Conservation (phyloP, 2,329 filamentous ascomycete species). For the Dactylellina parvicollis region DNA sequence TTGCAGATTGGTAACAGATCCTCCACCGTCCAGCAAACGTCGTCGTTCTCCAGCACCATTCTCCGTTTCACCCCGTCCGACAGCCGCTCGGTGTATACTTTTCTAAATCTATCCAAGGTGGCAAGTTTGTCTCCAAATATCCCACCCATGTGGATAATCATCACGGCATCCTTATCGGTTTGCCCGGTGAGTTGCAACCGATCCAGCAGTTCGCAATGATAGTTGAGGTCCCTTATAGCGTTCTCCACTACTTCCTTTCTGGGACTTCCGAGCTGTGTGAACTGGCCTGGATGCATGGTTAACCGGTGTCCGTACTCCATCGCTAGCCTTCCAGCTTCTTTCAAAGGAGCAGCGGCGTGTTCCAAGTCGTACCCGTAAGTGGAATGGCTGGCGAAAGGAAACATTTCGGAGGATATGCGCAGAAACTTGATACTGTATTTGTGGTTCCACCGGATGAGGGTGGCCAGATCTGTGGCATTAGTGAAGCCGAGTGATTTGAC, state of each 20-base stretch:
- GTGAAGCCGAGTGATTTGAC: slow-evolving; percentile 80
- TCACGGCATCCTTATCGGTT: slow-evolving; percentile 83
- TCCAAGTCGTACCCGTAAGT: slow-evolving; percentile 87
- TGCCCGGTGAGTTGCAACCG: slow-evolving; percentile 81
- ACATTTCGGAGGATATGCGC: slow-evolving; percentile 94
- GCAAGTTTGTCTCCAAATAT: slow-evolving; percentile 86
- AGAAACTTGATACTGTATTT: slow-evolving; percentile 92
- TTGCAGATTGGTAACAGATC: slow-evolving; percentile 90
- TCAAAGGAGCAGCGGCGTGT: slow-evolving; percentile 81
- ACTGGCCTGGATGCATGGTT: slow-evolving; percentile 90
- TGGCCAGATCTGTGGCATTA: slow-evolving; percentile 83
- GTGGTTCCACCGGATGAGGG: slow-evolving; percentile 92
- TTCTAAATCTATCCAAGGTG: slow-evolving; percentile 79
- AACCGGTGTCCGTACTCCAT: slow-evolving; percentile 82
- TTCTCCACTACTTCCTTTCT: slow-evolving; percentile 78
- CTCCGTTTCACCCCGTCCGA: slow-evolving; percentile 78
- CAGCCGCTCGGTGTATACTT: slow-evolving; percentile 73
- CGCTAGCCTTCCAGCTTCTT: slow-evolving; percentile 78
- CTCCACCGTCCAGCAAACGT: slow-evolving; percentile 91
- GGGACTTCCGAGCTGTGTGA: slow-evolving; percentile 89
- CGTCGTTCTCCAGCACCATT: slow-evolving; percentile 91
- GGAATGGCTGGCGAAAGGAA: slow-evolving; percentile 89
- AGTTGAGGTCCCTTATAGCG: slow-evolving; percentile 82
- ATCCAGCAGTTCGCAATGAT: slow-evolving; percentile 84
- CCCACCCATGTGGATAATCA: slow-evolving; percentile 94